Evolutionary conservation across 2,329 filamentous ascomycete genomes (phyloP), one percentile per base, ranked within the genome.

Genomic region (Fusarium concolor): DNA sequence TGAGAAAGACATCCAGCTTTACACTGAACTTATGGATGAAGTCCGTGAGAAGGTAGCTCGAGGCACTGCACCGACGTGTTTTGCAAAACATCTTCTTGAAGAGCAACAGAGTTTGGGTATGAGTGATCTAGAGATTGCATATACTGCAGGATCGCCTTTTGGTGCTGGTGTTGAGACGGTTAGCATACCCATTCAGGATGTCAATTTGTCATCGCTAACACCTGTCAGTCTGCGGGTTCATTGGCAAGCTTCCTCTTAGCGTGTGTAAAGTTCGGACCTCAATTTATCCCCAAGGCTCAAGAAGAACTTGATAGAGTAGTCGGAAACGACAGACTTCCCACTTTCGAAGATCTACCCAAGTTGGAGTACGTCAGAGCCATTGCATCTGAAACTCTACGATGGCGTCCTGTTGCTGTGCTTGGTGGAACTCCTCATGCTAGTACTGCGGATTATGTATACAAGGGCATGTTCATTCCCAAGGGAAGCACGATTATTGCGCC

Each of bases 161-260:
- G 83, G 81, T 0, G 81, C 81, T 0, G 80, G 81, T 0, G 79
- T 82, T 0, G 80, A 82, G 62, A 82, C 80, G 0, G 80, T 80
- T 64, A 69, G 77, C 4, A 1, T 1, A 0, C 17, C 0, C 0
- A 3, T 12, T 4, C 5, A 0, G 1, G 2, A 2, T 3, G 6
- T 6, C 1, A 0, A 14, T 0, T 0, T 2, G 7, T 2, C 2
- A 0, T 0, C 2, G 4, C 31, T 61, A 4, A 46, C 0, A 8
- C 0, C 1, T 10, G 0, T 1, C 1, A 75, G 82, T 87, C 67
- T 58, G 86, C 66, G 72, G 86, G 56, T 60, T 87, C 76, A 59
- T 82, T 75, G 62, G 83, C 61, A 0, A 87, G 78, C n/a, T 82
- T 87, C 70, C 78, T 85, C 20, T 78, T 88, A 0, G 85, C 84